Base-by-base conservation (phyloP, 2,329 filamentous ascomycete genomes). In the Colletotrichum abscissum region DNA sequence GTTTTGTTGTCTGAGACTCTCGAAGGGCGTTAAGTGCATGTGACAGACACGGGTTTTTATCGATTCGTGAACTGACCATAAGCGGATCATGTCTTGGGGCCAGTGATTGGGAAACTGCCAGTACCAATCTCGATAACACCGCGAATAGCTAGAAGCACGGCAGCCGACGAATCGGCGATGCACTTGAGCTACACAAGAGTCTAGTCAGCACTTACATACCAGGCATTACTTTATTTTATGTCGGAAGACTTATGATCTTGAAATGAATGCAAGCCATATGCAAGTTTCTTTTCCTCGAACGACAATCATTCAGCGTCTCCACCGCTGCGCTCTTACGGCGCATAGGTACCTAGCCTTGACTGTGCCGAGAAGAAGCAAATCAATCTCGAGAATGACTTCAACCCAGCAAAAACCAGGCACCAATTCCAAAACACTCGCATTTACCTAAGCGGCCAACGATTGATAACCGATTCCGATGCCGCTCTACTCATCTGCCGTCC, bases 311-410 rank as follows among this genome's bases (percentile, higher is more conserved):
- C 35, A 12, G 9, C 2, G 46, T 49, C 68, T 67, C 63, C 63
- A 67, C 63, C 35, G 7, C 46, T 7, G 63, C 26, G 46, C 62
- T 55, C 26, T 30, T 68, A 54, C 67, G 60, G 60, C 67, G 54
- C 46, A 42, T 55, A 42, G 8, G 8, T 8, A 33, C 30, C 30
- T 11, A 0, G 42, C 9, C 22, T 54, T 33, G 19, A n/a, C 63
- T 33, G 26, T 14, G 35, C 9, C 11, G 26, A 22, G 3, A 26
- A 33, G 49, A 52, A 24, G 46, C 57, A 49, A 16, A 9, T 4
- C n/a, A 6, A 22, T 7, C 14, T 30, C 30, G 8, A 57, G 57
- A 49, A 42, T 14, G 28, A 28, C 30, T 38, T 38, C n/a, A 4
- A 22, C 22, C 4, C 19, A 5, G 7, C 14, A 42, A 30, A 24